phyloP scores from a whole-genome alignment of 257 asterid species.

The Capsicum rhomboideum region DNA sequence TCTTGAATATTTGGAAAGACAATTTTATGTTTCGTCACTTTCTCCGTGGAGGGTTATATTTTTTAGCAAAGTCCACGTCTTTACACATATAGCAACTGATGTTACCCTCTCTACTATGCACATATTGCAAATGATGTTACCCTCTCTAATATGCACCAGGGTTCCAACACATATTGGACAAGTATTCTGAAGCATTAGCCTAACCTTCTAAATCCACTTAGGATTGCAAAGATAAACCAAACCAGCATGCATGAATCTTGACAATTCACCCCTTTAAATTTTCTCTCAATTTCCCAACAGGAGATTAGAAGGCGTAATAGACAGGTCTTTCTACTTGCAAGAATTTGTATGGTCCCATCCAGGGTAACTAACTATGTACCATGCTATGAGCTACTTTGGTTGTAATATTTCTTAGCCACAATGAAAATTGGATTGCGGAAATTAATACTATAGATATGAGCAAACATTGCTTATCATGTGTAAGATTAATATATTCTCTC shows the following conservation, averaged over 20 bases:
- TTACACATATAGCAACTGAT: background rate
- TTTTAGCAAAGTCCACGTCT: background rate
- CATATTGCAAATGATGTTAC: background rate
- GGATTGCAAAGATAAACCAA: background rate
- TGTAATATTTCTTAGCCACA: background rate
- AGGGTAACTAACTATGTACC: background rate
- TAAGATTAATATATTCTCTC: background rate
- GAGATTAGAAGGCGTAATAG: background rate
- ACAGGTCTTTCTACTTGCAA: background rate
- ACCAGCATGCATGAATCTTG: background rate
- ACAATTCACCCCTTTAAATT: background rate
- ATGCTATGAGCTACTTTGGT: background rate
- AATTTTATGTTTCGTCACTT: background rate
- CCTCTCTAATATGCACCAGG: background rate
- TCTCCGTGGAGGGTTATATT: background rate
- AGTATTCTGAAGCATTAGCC: background rate
- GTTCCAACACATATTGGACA: background rate
- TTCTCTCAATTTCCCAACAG: background rate
- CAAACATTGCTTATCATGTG: background rate
- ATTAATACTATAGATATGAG: background rate
- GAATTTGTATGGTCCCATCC: background rate
- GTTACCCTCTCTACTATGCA: background rate
- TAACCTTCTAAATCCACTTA: background rate
- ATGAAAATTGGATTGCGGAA: background rate
- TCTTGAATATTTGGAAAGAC: background rate